Evolutionary conservation across 108 stramenopile species (phyloP), one percentile per base, ranked within the genome.

Genomic region (Nitzschia sp.): DNA sequence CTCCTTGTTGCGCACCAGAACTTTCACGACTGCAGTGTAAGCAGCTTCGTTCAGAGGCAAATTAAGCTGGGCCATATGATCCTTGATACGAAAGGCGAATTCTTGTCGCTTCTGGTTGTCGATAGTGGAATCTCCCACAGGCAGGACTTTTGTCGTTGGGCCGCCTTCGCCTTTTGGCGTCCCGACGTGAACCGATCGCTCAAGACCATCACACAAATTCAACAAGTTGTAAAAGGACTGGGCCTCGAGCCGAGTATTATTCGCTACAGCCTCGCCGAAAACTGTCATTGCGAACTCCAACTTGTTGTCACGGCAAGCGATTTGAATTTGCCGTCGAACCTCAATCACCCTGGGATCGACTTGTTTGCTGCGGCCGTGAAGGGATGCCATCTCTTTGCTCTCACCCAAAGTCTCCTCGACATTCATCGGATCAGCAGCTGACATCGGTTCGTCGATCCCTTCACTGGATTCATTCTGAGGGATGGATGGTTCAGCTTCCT

Each of bases 171-270:
- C 35, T 48, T 76, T 84, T 27, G 90, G 91, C 28, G 89, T 91
- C 25, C 94, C 94, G 1, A 95, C 77, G 75, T 95, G 94, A 9
- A 87, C 68, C 54, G 51, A 21, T 67, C 74, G 73, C 56, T 66
- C 77, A 61, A 82, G 75, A 54, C 93, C 91, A 62, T 86, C 94
- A 68, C 94, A 95, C 32, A 95, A 63, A 79, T 84, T 91, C 42
- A 95, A 47, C 9, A 95, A 48, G 74, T 89, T 90, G 71, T 92
- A 95, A 73, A 86, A 89, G 3, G 80, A 71, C 58, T 95, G 89
- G 2, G 91, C 71, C 58, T 95, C 94, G 21, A 95, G 30, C 26
- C 56, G 58, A 8, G 87, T 74, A 5, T 49, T 32, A 3, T 86
- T 66, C 3, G 24, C 9, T 21, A 84, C 9, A 5, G 87, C 85